Evolutionary conservation across 352 stramenopile genomes (phyloP).

Genomic region (Globisporangium spinosum): DNA sequence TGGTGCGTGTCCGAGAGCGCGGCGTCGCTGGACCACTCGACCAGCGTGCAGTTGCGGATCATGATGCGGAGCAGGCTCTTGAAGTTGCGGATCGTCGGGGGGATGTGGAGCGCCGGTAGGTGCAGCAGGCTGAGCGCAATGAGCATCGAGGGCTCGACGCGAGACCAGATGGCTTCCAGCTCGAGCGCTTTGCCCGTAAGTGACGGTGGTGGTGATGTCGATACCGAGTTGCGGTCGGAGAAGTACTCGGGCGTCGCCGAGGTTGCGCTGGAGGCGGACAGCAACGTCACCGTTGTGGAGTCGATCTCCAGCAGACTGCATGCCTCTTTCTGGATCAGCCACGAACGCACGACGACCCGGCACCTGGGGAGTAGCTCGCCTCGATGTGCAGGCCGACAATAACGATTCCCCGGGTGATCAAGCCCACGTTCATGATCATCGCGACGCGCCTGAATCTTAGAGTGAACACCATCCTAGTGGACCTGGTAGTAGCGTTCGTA

Average conservation of each 20-base stretch:
- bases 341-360: slow-evolving; percentile 16
- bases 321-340: slow-evolving; percentile 6
- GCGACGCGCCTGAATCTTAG: not conserved
- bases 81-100: slow-evolving; percentile 7
- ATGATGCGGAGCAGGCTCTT: not conserved
- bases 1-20: slow-evolving; percentile 3
- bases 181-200: not conserved
- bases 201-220: not conserved
- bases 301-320: slow-evolving; percentile 6
- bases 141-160: not conserved
- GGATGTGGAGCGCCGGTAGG: not conserved
- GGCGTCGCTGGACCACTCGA: not conserved
- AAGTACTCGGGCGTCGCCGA: not conserved
- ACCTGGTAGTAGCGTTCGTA: not conserved
- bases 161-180: slow-evolving; percentile 5
- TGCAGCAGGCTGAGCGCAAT: not conserved
- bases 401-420: not conserved
- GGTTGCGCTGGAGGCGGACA: not conserved
- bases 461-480: not conserved
- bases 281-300: not conserved
- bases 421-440: not conserved
- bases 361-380: slow-evolving; percentile 7
- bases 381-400: not conserved
- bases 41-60: not conserved
- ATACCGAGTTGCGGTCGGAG: not conserved